Conservation (phyloP, 495 filamentous ascomycete species). For the Pyrenopolyporus hunteri region DNA sequence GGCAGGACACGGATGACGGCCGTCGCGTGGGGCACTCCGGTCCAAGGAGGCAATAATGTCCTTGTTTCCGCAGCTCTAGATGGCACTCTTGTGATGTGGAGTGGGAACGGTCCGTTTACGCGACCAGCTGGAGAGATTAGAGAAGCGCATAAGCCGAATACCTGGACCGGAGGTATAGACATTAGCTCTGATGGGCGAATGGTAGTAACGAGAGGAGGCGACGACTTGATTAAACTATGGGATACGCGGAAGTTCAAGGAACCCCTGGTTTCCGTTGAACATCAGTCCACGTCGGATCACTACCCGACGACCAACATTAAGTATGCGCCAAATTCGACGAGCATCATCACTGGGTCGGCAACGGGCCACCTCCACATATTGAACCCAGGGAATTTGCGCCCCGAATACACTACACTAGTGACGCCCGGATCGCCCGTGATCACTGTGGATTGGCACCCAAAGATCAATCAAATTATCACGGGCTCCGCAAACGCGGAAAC, state of each 20-base stretch:
- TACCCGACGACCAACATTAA: conserved; percentile 84
- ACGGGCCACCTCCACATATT: conserved; percentile 90
- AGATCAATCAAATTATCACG: conserved; percentile 94
- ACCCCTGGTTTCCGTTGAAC: conserved; percentile 77
- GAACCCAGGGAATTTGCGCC: conserved; percentile 84
- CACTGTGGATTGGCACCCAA: conserved; percentile 87
- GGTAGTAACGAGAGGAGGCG: conserved; percentile 86
- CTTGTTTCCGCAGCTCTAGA: conserved; percentile 87
- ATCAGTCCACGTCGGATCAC: conserved; percentile 80
- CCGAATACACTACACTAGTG: conserved; percentile 84
- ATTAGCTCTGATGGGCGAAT: conserved; percentile 90
- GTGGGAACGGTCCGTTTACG: conserved; percentile 84
- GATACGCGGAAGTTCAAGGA: conserved; percentile 95
- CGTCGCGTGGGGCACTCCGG: conserved; percentile 81
- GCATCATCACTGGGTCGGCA: conserved; percentile 86
- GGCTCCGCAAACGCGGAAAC: conserved; percentile 89
- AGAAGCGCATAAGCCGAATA: conserved; percentile 80
- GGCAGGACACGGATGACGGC: conserved; percentile 94
- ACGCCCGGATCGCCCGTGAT: conserved; percentile 83
- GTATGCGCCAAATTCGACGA: conserved; percentile 82
- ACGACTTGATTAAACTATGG: conserved; percentile 86
- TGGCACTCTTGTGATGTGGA: conserved; percentile 90
- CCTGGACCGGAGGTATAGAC: conserved; percentile 94
- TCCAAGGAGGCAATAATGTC: conserved; percentile 77
- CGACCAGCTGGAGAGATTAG: conserved; percentile 84